Percentiles rank a stretch among this genome's conserved stretches.
Evolutionary conservation across 2,329 filamentous ascomycete genomes (phyloP).

Genomic region (Teratosphaeriaceae sp.): DNA sequence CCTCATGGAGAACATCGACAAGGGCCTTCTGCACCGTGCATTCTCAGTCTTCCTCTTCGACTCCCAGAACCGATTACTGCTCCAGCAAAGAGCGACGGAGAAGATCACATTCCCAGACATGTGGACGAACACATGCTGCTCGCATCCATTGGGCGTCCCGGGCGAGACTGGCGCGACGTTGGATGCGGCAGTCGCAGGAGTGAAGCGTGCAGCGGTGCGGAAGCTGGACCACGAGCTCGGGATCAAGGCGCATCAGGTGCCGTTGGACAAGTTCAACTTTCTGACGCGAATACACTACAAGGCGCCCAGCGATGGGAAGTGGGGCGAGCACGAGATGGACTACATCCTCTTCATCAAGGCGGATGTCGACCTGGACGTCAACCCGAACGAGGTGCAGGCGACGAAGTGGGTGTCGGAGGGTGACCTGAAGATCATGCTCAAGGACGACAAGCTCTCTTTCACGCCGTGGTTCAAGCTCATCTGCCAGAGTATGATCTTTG

Average conservation of each 20-base stretch:
- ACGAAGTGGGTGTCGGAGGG: constrained; percentile 77
- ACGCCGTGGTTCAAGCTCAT: constrained; percentile 99
- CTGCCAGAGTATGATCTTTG: constrained; percentile 93
- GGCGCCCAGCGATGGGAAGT: constrained; percentile 92
- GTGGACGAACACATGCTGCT: constrained; percentile 99
- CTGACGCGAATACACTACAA: constrained; percentile 97
- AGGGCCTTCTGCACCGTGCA: constrained; percentile 89
- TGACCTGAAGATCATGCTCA: constrained; percentile 78
- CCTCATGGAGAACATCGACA: constrained; percentile 97
- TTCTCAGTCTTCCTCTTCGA: constrained; percentile 99
- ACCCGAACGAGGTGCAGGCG: constrained; percentile 82
- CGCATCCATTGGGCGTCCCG: constrained; percentile 86
- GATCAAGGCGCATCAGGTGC: constrained; percentile 82
- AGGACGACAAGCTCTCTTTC: constrained; percentile 73
- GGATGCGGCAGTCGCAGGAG: constrained; percentile 71
- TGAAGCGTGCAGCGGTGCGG: constrained; percentile 84
- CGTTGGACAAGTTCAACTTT: constrained; percentile 85
- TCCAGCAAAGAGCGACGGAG: constrained; percentile 90
- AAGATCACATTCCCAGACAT: constrained; percentile 99
- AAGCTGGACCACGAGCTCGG: constrained; percentile 94
- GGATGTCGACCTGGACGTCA: constrained; percentile 75
- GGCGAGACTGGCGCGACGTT: constrained; percentile 83
- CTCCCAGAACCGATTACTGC: constrained; percentile 80
- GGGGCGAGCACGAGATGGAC: constrained; percentile 99
- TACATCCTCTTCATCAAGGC: constrained; percentile 99